Evolutionary conservation across 441 rosid genomes (phyloP).

Genomic region (Adansonia gregorii): DNA sequence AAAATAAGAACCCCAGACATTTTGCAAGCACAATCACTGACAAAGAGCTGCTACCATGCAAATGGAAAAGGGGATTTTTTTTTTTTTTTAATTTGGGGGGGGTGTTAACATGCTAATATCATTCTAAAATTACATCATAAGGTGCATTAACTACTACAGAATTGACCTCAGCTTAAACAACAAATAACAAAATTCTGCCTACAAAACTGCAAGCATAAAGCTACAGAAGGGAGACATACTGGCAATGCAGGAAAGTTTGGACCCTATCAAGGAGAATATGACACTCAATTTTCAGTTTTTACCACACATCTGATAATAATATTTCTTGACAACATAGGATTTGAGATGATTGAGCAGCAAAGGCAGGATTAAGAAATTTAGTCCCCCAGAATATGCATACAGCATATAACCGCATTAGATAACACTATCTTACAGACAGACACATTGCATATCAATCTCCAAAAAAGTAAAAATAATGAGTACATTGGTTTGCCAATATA

Average conservation of each 20-base stretch:
- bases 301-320: background rate
- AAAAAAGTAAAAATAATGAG: background rate
- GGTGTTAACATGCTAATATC: background rate
- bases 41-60: background rate
- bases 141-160: background rate
- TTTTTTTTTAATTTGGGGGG: no score
- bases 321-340: background rate
- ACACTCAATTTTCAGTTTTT: background rate
- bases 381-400: background rate
- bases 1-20: background rate
- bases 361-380: slow-evolving; percentile 3
- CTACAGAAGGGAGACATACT: background rate
- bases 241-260: background rate
- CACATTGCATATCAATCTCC: background rate
- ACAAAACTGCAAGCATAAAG: background rate
- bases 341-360: slow-evolving; percentile 5
- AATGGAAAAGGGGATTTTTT: background rate
- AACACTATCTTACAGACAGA: background rate
- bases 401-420: background rate
- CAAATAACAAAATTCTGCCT: background rate
- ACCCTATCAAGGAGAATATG: background rate
- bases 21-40: background rate
- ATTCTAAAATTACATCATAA: background rate
- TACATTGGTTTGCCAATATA: background rate
- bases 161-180: slow-evolving; percentile 12